A percentile compares a stretch with the other conserved stretches of the same genome.
These are phyloP conservation scores for Ceriops zippeliana DNA, from an alignment of 345 rosid genomes.

Conservation along the genomic window DNA sequence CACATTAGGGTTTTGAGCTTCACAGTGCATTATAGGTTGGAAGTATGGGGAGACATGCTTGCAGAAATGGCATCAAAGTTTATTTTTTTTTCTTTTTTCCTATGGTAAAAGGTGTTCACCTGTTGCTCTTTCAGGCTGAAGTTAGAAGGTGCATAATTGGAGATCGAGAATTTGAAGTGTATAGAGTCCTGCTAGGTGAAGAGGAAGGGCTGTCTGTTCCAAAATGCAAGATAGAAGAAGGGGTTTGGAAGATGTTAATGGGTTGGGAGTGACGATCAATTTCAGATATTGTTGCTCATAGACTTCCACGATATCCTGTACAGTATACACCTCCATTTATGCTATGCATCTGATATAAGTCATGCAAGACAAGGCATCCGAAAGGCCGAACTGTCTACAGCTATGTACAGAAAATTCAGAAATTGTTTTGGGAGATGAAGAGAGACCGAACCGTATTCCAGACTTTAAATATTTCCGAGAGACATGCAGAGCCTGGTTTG, in stretches of 20 bases:
- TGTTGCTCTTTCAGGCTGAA: slow-evolving; percentile 57
- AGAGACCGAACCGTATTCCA: background rate
- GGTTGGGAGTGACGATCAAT: slow-evolving; percentile 62
- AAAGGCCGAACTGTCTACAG: slow-evolving; percentile 1
- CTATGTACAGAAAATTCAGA: background rate
- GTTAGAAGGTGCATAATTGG: slow-evolving; percentile 69
- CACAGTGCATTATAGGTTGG: slow-evolving; percentile 6
- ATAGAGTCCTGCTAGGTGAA: slow-evolving; percentile 76
- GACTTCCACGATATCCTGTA: background rate
- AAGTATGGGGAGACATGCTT: background rate
- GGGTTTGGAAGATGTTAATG: slow-evolving; percentile 84
- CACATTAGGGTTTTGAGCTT: slow-evolving; percentile 4
- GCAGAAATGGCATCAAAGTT: background rate
- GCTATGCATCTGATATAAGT: slow-evolving; percentile 8
- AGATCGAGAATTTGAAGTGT: slow-evolving; percentile 88
- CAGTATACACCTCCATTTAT: background rate
- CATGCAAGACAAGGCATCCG: background rate
- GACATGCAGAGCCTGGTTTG: background rate
- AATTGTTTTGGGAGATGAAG: slow-evolving; percentile 4
- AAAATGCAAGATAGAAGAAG: slow-evolving; percentile 58
- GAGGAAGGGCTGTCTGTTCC: slow-evolving; percentile 50
- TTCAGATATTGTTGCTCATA: background rate
- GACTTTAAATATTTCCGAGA: background rate
- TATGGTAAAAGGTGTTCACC: background rate
- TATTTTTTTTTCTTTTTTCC: background rate